These are phyloP conservation scores for Smallanthus sonchifolius DNA, from an alignment of 129 eudicot genomes.

Conservation along the genomic window DNA sequence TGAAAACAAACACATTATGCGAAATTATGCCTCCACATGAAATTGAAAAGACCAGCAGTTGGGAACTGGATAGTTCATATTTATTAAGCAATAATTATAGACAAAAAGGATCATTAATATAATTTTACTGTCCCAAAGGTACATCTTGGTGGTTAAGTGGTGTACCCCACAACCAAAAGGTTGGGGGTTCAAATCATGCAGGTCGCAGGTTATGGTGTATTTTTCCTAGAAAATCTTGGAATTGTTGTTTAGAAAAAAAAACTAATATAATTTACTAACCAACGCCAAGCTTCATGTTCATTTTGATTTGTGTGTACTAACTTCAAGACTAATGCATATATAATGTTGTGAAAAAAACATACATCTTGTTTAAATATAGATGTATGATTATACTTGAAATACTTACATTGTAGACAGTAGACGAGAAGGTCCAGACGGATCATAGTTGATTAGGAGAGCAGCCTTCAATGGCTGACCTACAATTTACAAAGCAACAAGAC, in stretches of 20 bases:
- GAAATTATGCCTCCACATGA: not conserved
- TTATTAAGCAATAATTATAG: not conserved
- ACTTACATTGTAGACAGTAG: constrained; percentile 82
- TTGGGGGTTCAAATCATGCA: too few relatives aligned
- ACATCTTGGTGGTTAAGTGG: too few relatives aligned
- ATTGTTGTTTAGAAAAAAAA: too few relatives aligned
- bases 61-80: not conserved
- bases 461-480: constrained; percentile 73
- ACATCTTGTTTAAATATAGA: not conserved
- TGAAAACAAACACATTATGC: not conserved
- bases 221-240: too few relatives aligned
- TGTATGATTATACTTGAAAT: not conserved
- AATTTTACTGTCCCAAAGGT: too few relatives aligned
- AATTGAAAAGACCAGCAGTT: constrained; percentile 4
- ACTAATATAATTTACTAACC: too few relatives aligned
- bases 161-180: too few relatives aligned
- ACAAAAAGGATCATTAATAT: not conserved
- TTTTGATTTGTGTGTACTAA: not conserved
- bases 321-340: not conserved
- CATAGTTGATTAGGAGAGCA: constrained; percentile 79
- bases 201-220: too few relatives aligned
- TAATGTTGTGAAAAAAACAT: not conserved
- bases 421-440: constrained; percentile 94
- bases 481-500: constrained; percentile 10
- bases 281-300: not conserved